A percentile compares a stretch with the other conserved stretches of the same genome.
Conservation (phyloP, 2,329 filamentous ascomycete species). For the Teratosphaeria gauchensis region DNA sequence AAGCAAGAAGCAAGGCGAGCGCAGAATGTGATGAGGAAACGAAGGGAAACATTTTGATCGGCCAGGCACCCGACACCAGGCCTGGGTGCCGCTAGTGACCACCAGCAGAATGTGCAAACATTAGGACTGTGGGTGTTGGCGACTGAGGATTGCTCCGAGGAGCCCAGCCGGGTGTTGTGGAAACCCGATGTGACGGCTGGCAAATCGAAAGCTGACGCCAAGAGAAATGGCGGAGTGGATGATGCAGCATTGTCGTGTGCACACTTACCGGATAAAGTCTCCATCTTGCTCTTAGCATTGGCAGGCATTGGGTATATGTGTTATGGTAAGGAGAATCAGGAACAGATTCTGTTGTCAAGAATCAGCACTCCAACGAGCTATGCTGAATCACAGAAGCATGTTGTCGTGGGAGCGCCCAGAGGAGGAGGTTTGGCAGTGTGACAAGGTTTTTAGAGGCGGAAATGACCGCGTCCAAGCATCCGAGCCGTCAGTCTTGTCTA, state of each 20-base stretch:
- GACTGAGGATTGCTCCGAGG: neutral
- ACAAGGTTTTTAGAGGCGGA: neutral
- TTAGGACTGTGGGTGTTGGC: neutral
- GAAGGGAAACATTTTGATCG: neutral
- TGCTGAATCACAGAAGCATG: neutral
- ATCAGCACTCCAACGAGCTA: neutral
- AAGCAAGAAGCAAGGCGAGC: neutral
- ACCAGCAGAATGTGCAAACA: neutral
- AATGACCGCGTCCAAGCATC: neutral
- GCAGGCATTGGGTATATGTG: neutral
- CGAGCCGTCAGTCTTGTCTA: no score
- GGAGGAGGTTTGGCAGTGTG: neutral
- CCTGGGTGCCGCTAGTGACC: neutral
- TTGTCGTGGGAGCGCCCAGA: neutral
- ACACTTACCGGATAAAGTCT: neutral
- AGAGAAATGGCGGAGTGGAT: neutral
- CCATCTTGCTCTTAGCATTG: neutral
- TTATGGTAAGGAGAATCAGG: neutral
- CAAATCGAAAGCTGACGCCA: neutral
- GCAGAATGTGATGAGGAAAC: constrained; percentile 1
- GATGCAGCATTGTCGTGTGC: neutral
- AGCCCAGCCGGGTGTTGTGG: neutral
- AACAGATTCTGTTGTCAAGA: no score
- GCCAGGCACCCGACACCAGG: neutral
- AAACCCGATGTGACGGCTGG: neutral